Conservation (phyloP, 139 green algal species). For the Chlorella sp. region DNA sequence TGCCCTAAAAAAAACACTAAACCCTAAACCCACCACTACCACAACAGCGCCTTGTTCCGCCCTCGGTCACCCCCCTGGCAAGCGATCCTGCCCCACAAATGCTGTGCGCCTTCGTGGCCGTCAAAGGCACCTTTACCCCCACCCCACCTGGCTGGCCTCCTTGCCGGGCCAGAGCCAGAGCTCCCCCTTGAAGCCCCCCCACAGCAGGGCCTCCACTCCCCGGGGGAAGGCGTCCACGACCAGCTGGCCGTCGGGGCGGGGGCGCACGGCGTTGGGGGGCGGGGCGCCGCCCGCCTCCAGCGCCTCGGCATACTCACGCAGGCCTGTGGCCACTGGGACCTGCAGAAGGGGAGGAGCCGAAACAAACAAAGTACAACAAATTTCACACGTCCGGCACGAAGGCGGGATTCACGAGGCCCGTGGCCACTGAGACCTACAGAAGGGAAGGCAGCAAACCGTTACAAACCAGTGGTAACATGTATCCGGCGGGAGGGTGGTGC, state of each 20-base stretch:
- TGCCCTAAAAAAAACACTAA: too few relatives aligned
- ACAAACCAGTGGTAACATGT: too few relatives aligned
- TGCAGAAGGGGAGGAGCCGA: not conserved
- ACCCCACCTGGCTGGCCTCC: slow-evolving; percentile 65
- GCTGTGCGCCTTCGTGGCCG: too few relatives aligned
- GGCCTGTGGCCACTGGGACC: slow-evolving; percentile 54
- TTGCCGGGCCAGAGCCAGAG: slow-evolving; percentile 81
- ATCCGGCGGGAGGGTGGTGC: too few relatives aligned
- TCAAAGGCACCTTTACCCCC: too few relatives aligned
- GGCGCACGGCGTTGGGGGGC: slow-evolving; percentile 17
- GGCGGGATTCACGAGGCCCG: too few relatives aligned
- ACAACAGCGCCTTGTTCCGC: too few relatives aligned
- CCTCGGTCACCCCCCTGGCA: not conserved
- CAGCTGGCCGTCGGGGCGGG: slow-evolving; percentile 49
- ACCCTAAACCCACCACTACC: too few relatives aligned
- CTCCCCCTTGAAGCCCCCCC: slow-evolving; percentile 61
- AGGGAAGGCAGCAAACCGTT: too few relatives aligned
- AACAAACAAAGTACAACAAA: not conserved
- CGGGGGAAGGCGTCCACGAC: slow-evolving; percentile 64
- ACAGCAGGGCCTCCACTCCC: slow-evolving; percentile 64
- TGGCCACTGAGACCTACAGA: too few relatives aligned
- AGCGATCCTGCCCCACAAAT: too few relatives aligned
- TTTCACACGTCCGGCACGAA: not conserved
- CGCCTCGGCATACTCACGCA: slow-evolving; percentile 62
- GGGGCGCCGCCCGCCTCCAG: slow-evolving; percentile 53